A percentile compares a stretch with the other conserved stretches of the same genome.
These are phyloP conservation scores for Hansenula anomala DNA, from an alignment of 1,139 yeast species.

Conservation along the genomic window DNA sequence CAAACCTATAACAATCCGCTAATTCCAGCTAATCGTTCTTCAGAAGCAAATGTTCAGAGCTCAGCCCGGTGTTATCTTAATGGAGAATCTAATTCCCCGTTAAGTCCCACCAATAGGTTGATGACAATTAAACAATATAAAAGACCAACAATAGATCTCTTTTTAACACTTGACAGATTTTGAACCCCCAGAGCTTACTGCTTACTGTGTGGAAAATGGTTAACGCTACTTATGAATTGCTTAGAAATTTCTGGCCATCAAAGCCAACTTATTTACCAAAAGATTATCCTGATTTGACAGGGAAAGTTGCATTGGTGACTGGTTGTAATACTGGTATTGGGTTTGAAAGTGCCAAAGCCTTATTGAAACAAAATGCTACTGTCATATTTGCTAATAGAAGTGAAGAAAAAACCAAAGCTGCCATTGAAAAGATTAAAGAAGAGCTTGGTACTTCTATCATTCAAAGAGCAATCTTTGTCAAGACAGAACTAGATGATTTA, in stretches of 20 bases:
- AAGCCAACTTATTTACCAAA: constrained; percentile 29
- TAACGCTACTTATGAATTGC: background rate
- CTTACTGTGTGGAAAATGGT: no score
- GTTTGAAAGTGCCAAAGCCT: constrained; percentile 31
- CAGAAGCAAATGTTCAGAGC: no score
- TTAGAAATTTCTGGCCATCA: constrained; percentile 10
- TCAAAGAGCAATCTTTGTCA: constrained; percentile 22
- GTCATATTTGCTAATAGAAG: constrained; percentile 39
- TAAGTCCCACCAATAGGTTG: no score
- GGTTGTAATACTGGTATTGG: constrained; percentile 47
- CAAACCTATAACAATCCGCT: no score
- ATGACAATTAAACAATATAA: no score
- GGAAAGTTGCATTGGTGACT: constrained; percentile 37
- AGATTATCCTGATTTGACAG: constrained; percentile 40
- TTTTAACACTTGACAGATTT: no score
- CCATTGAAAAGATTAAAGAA: constrained; percentile 27
- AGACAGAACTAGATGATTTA: constrained; percentile 42
- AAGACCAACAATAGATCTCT: constrained; percentile 12
- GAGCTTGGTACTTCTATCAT: constrained; percentile 13
- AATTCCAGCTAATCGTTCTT: no score
- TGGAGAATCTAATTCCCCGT: no score
- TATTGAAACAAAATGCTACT: constrained; percentile 38
- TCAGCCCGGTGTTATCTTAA: no score
- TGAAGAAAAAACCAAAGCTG: constrained; percentile 30
- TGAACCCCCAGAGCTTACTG: no score